Conservation (phyloP, 495 filamentous ascomycete genomes). For the Annulohypoxylon moriforme region DNA sequence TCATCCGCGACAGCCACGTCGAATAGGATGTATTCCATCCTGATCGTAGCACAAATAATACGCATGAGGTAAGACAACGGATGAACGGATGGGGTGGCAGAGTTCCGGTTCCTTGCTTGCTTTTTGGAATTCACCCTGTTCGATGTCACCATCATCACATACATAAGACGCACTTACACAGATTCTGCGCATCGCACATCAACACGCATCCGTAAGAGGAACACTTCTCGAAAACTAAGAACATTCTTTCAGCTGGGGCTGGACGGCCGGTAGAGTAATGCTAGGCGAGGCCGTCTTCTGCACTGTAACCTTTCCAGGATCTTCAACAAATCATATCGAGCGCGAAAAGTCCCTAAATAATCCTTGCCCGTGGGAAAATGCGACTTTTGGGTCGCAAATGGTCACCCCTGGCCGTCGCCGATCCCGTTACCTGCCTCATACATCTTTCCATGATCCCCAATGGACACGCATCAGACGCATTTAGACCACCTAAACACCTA, state of each 20-base stretch:
- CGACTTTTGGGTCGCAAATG: neutral
- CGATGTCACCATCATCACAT: neutral
- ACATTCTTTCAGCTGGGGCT: constrained; percentile 24
- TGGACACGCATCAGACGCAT: neutral
- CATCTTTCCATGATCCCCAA: neutral
- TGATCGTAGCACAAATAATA: neutral
- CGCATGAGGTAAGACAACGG: neutral
- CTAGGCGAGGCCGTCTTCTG: neutral
- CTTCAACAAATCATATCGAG: neutral
- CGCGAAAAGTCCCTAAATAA: neutral
- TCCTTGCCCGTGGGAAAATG: neutral
- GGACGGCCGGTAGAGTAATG: neutral
- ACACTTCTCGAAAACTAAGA: constrained; percentile 37
- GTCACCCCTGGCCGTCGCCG: neutral
- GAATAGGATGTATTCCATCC: constrained; percentile 1
- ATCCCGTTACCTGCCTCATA: constrained; percentile 2
- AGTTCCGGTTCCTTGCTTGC: neutral
- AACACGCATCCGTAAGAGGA: constrained; percentile 10
- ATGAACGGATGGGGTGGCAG: neutral
- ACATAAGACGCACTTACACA: neutral
- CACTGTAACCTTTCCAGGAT: neutral
- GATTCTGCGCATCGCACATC: neutral
- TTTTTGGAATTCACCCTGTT: neutral
- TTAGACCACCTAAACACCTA: neutral
- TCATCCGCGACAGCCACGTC: neutral